phyloP scores from a whole-genome alignment of 2,329 filamentous ascomycete genomes.

The Eurotiales sp. region DNA sequence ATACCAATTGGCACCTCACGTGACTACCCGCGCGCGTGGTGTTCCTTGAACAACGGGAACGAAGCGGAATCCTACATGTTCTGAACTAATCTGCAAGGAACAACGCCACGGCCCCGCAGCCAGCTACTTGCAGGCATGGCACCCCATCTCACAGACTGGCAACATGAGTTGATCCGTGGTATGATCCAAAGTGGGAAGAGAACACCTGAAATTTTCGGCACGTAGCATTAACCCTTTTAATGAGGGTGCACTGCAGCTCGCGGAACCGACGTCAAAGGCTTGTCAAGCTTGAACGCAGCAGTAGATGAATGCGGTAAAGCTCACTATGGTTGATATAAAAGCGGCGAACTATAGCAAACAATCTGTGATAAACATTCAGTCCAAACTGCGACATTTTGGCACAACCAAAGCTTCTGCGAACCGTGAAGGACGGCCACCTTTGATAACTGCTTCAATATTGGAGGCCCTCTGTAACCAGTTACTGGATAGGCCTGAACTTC shows the following conservation, averaged over 20 bases:
- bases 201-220: background rate
- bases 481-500: background rate
- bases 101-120: too few relatives aligned
- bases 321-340: background rate
- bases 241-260: background rate
- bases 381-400: background rate
- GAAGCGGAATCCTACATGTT: too few relatives aligned
- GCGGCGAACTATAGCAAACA: background rate
- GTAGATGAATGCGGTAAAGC: background rate
- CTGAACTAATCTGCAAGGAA: too few relatives aligned
- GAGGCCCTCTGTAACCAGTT: background rate
- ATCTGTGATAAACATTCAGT: background rate
- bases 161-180: background rate
- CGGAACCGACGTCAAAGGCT: conserved; percentile 1
- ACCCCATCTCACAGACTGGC: background rate
- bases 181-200: background rate
- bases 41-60: too few relatives aligned
- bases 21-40: too few relatives aligned
- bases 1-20: too few relatives aligned
- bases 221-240: background rate
- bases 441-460: background rate
- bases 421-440: background rate
- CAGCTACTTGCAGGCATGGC: background rate
- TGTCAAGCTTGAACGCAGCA: background rate
- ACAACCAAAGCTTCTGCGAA: background rate